A percentile compares a stretch with the other conserved stretches of the same genome.
Conservation (phyloP, 805 yeast genomes). For the Ascoidea rubescens region DNA sequence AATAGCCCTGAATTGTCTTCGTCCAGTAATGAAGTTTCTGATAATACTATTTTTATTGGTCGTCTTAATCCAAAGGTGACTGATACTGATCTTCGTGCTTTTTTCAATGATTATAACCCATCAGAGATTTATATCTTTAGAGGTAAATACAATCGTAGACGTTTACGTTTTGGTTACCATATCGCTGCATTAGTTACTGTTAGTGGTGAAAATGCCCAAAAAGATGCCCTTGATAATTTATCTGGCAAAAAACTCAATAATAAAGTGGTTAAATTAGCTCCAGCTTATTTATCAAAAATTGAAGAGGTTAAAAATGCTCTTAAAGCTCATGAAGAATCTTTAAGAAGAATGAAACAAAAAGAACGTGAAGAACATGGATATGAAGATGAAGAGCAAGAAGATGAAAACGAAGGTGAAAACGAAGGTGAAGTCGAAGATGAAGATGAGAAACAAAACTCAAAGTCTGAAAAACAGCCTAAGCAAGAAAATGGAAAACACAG, state of each 20-base stretch:
- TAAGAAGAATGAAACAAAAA: not conserved
- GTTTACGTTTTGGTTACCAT: constrained; percentile 19
- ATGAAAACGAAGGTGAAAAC: not conserved
- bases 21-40: constrained; percentile 18
- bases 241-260: constrained; percentile 24
- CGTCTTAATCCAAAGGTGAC: constrained; percentile 24
- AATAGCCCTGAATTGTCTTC: not conserved
- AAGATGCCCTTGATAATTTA: constrained; percentile 27
- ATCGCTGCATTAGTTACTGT: constrained; percentile 40
- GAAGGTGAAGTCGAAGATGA: not conserved
- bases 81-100: constrained; percentile 30
- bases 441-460: not conserved
- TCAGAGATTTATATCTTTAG: constrained; percentile 33
- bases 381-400: not conserved
- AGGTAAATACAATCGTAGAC: constrained; percentile 18
- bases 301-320: constrained; percentile 28
- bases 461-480: not conserved
- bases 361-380: not conserved
- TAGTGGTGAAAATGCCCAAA: constrained; percentile 26
- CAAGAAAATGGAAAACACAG: not conserved
- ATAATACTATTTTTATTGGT: constrained; percentile 31
- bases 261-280: constrained; percentile 20
- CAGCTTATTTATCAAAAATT: constrained; percentile 28
- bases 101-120: constrained; percentile 30
- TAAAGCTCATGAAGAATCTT: constrained; percentile 1